These are phyloP conservation scores for Chlamydomonas eustigma DNA, from an alignment of 139 green algal species.

Conservation along the genomic window DNA sequence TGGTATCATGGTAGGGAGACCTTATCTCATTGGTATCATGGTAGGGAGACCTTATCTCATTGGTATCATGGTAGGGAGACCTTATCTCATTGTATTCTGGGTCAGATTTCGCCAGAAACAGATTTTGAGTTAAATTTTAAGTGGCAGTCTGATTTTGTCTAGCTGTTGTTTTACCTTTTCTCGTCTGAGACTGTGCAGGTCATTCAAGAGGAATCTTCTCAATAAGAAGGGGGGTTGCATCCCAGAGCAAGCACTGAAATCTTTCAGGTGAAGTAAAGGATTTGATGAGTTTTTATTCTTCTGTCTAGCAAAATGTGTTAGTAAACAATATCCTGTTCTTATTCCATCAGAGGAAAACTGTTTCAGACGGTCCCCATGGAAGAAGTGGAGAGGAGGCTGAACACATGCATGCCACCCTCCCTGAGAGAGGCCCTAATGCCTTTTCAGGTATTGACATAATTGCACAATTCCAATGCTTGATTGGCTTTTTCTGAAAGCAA, in stretches of 20 bases:
- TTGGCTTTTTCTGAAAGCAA: conserved; percentile 17
- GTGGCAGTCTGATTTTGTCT: neutral
- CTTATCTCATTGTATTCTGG: no score
- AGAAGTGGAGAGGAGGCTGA: conserved; percentile 45
- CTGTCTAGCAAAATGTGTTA: neutral
- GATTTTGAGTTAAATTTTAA: no score
- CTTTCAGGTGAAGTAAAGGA: conserved; percentile 22
- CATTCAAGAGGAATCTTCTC: conserved; percentile 28
- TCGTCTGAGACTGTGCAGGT: neutral
- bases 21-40: no score
- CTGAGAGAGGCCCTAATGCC: conserved; percentile 56
- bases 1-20: no score
- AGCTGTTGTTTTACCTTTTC: neutral
- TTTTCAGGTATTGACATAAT: conserved; percentile 40
- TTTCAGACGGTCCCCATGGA: neutral
- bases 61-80: no score
- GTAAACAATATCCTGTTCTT: neutral
- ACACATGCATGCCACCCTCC: conserved; percentile 39
- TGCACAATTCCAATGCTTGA: neutral
- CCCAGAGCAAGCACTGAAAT: conserved; percentile 19
- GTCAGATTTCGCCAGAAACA: no score
- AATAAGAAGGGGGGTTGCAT: conserved; percentile 18
- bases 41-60: no score
- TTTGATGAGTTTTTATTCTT: conserved; percentile 6
- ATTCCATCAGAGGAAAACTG: neutral